Conservation (phyloP, 129 eudicot species). For the Tagetes erecta region DNA sequence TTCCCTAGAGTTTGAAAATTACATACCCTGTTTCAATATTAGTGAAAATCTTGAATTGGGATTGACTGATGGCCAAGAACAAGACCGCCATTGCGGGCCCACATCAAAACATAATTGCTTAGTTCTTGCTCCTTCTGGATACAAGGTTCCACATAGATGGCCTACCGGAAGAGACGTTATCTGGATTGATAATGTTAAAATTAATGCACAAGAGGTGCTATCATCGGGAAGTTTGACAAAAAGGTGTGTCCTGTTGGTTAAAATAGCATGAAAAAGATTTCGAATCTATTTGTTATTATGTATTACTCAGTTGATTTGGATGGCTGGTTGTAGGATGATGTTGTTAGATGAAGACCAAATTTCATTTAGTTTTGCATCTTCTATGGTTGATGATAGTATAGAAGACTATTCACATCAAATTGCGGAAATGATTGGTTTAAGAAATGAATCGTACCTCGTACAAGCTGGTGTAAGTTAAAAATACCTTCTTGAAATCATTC, state of each 20-base stretch:
- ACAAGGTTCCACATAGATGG: slow-evolving; percentile 95
- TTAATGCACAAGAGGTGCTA: slow-evolving; percentile 90
- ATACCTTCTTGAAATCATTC: slow-evolving; percentile 15
- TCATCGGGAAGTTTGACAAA: slow-evolving; percentile 95
- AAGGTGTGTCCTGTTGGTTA: slow-evolving; percentile 43
- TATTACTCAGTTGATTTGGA: slow-evolving; percentile 3
- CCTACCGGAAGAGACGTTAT: slow-evolving; percentile 97
- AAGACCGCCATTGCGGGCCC: slow-evolving; percentile 69
- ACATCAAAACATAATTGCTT: slow-evolving; percentile 60
- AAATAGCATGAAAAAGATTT: not conserved
- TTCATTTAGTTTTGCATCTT: slow-evolving; percentile 79
- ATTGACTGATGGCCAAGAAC: slow-evolving; percentile 60
- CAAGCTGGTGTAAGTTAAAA: slow-evolving; percentile 84
- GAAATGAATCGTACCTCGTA: slow-evolving; percentile 82
- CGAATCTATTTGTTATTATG: not conserved
- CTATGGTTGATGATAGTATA: slow-evolving; percentile 69
- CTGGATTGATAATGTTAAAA: slow-evolving; percentile 92
- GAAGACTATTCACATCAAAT: slow-evolving; percentile 98
- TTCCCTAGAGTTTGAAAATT: slow-evolving; percentile 66
- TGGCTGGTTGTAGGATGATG: slow-evolving; percentile 98
- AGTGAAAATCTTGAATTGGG: slow-evolving; percentile 74
- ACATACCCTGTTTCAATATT: slow-evolving; percentile 79
- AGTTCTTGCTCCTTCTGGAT: slow-evolving; percentile 66
- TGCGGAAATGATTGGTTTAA: slow-evolving; percentile 95
- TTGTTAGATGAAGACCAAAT: slow-evolving; percentile 96